These are phyloP conservation scores for Helicocarpus griseus DNA, from an alignment of 2,329 filamentous ascomycete species.

Conservation along the genomic window DNA sequence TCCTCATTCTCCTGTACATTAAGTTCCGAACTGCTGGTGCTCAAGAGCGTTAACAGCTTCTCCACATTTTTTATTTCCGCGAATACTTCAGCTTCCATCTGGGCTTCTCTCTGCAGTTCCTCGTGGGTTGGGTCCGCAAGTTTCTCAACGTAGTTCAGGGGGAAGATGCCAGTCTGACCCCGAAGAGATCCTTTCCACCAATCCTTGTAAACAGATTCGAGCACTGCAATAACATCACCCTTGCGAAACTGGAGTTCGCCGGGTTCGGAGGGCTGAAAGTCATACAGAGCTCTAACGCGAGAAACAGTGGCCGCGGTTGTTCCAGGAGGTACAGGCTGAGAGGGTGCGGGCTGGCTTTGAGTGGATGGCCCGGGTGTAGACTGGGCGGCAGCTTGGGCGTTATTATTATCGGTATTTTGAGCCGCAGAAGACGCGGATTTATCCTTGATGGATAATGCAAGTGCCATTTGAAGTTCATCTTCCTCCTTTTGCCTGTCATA, in stretches of 20 bases:
- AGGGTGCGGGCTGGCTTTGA: slow-evolving; percentile 21
- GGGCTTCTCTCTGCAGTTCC: slow-evolving; percentile 86
- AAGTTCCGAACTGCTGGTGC: slow-evolving; percentile 69
- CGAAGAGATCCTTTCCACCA: slow-evolving; percentile 97
- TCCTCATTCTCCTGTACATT: slow-evolving; percentile 93
- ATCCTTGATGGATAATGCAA: slow-evolving; percentile 86
- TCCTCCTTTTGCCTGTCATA: slow-evolving; percentile 90
- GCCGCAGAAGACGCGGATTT: slow-evolving; percentile 43
- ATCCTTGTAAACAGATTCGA: slow-evolving; percentile 97
- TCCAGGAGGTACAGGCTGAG: slow-evolving; percentile 53
- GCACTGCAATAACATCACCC: slow-evolving; percentile 90
- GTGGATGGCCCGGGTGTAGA: slow-evolving; percentile 25
- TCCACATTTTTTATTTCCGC: slow-evolving; percentile 69
- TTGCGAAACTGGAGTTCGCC: slow-evolving; percentile 95
- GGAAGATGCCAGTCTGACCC: slow-evolving; percentile 95
- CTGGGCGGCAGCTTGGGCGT: slow-evolving; percentile 28
- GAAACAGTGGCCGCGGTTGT: slow-evolving; percentile 96
- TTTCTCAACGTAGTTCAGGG: slow-evolving; percentile 97
- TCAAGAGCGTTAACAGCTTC: slow-evolving; percentile 77
- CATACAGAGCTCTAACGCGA: slow-evolving; percentile 82
- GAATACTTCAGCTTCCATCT: slow-evolving; percentile 81
- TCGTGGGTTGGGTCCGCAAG: slow-evolving; percentile 87
- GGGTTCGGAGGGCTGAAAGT: slow-evolving; percentile 87
- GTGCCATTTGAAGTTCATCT: slow-evolving; percentile 90
- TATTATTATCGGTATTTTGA: no score